Evolutionary conservation across 352 stramenopile species (phyloP), one percentile per base, ranked within the genome.

Genomic region (Globisporangium viniferum): DNA sequence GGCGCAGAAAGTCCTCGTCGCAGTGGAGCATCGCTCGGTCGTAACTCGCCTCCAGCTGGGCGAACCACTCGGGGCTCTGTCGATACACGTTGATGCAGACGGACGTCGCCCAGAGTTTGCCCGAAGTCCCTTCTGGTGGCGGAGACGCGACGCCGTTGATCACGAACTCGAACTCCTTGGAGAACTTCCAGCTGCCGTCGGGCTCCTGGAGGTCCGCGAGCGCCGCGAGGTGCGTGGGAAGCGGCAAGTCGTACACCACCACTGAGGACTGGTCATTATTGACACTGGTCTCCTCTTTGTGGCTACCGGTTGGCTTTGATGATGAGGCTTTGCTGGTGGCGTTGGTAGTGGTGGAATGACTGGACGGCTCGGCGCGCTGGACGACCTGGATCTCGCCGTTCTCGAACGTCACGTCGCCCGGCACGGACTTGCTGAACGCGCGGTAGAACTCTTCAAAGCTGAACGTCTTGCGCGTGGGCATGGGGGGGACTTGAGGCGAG

Each of bases 361-460:
- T 33, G 14, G 20, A 14, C 36, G 60, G 41, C 66, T 35, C 59
- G 63, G 39, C 39, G 12, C 39, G 39, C 39, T 48, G 39, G n/a
- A 87, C 60, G 53, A 86, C 73, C 54, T 77, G 73, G 14, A 86
- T 64, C 67, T 84, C 70, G 3, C 72, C 71, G 46, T 88, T 72
- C 6, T 62, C 63, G 31, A 86, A 75, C 20, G 75, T 57, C 22
- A 82, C 70, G 59, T 88, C 75, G 14, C 65, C 73, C 9, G 73
- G 60, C 48, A 92, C 79, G 24, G 83, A 92, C 58, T 80, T 83
- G 53, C 80, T 71, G 66, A 92, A 92, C 2, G 83, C 83, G 39
- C 73, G 68, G 64, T 88, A 90, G 62, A 91, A 91, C 20, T 86
- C 81, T 5, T 90, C 83, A 49, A 91, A 91, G 33, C 66, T 80